Evolutionary conservation across 2,329 filamentous ascomycete genomes (phyloP), one percentile per base, ranked within the genome.

Genomic region (Annulohypoxylon truncatum): DNA sequence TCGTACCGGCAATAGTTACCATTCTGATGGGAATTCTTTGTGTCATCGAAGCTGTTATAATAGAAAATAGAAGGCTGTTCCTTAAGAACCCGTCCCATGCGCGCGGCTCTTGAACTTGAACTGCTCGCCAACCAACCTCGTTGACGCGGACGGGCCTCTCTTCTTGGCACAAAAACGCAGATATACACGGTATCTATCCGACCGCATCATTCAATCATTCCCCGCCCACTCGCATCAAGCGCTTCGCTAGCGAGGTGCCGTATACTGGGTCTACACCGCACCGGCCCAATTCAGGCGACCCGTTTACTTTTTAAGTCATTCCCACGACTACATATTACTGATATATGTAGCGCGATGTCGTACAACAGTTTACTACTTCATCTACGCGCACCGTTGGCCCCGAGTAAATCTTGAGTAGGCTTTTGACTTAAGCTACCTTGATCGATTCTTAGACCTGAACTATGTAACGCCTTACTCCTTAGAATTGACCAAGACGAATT

Each of bases 1-100:
- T 66, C 12, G 61, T 62, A 60, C 62, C 51, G 66, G 61, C n/a
- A 65, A 68, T 60, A 66, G 48, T 61, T 62, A 67, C 65, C 65
- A 52, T 56, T 12, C 56, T 20, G 56, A 64, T 33, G 64, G 64
- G 50, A 59, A 33, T 56, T 35, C 3, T 40, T 40, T 40, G 46
- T 56, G 28, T 24, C 35, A 38, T 56, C 33, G 35, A 12, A 31
- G 10, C n/a, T 8, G 35, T 6, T 38, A 35, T 35, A 35, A 35
- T 33, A 33, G 10, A 58, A 29, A 46, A 46, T 28, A 12, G 13
- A 46, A 42, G 44, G 53, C 40, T 64, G 20, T 54, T 53, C 46
- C 57, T 52, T 18, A 24, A 22, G 20, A 13, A 29, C 51, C 40
- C 24, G 31, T 4, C 35, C 24, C 18, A 63, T 55, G 66, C 66